Conservation (phyloP, 2,329 filamentous ascomycete species). For the Thelonectria olida region DNA sequence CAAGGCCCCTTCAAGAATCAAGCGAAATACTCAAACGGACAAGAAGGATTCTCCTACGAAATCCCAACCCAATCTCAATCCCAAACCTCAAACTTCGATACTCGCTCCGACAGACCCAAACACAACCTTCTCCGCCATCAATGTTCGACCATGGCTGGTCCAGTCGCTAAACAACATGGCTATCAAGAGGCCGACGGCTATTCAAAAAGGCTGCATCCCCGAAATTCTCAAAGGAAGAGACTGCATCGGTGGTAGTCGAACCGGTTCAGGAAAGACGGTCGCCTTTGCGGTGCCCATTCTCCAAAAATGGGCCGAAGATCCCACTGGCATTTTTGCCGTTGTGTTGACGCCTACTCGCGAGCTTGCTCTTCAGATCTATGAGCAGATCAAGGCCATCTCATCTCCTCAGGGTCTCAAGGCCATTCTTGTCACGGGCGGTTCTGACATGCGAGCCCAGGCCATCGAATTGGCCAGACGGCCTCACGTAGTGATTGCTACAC, state of each 20-base stretch:
- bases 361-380: slow-evolving; percentile 93
- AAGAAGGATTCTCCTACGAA: slow-evolving; percentile 31
- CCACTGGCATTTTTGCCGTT: slow-evolving; percentile 88
- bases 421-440: slow-evolving; percentile 88
- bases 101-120: slow-evolving; percentile 64
- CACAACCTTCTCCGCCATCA: slow-evolving; percentile 75
- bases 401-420: slow-evolving; percentile 88
- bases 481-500: slow-evolving; percentile 94
- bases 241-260: slow-evolving; percentile 93
- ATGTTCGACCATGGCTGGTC: slow-evolving; percentile 87
- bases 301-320: slow-evolving; percentile 92
- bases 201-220: slow-evolving; percentile 92
- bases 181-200: slow-evolving; percentile 88
- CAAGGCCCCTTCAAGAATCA: slow-evolving; percentile 64
- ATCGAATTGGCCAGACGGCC: slow-evolving; percentile 83
- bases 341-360: slow-evolving; percentile 91
- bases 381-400: slow-evolving; percentile 94
- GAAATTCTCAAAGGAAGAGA: slow-evolving; percentile 91
- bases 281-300: slow-evolving; percentile 95
- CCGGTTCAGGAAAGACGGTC: slow-evolving; percentile 96
- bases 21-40: slow-evolving; percentile 45
- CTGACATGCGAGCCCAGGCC: slow-evolving; percentile 92
- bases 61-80: slow-evolving; percentile 10
- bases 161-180: slow-evolving; percentile 79
- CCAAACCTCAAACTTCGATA: slow-evolving; percentile 46